phyloP scores from a whole-genome alignment of 768 basidiomycete genomes.

The Boletus fagicola region DNA sequence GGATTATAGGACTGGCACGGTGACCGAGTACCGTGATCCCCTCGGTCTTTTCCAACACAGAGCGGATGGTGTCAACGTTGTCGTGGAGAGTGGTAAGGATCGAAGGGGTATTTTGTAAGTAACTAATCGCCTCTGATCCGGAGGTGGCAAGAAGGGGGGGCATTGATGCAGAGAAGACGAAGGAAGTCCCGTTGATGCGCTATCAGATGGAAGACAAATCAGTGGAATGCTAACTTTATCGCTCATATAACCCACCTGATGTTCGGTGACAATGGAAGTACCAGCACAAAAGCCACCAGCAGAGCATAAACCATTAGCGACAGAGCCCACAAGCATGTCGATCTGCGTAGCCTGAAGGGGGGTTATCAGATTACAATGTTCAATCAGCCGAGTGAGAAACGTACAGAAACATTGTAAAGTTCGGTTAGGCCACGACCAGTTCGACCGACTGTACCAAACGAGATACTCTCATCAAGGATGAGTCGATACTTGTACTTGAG shows the following conservation, averaged over 20 bases:
- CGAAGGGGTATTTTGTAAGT: conserved; percentile 71
- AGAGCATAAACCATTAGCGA: conserved; percentile 79
- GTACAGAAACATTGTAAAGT: conserved; percentile 86
- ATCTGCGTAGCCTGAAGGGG: conserved; percentile 72
- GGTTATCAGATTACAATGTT: neutral
- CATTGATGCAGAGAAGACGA: conserved; percentile 95
- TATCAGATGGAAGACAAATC: conserved; percentile 30
- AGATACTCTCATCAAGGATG: conserved; percentile 90
- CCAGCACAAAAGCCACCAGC: conserved; percentile 96
- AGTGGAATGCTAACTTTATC: neutral
- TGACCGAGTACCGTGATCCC: conserved; percentile 84
- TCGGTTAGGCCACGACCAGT: conserved; percentile 96
- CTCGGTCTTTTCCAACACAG: conserved; percentile 77
- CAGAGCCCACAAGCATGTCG: conserved; percentile 92
- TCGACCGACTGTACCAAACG: conserved; percentile 89
- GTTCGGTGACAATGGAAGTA: conserved; percentile 73
- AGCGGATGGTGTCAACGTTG: conserved; percentile 75
- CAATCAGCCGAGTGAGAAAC: conserved; percentile 25
- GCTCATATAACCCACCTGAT: conserved; percentile 57
- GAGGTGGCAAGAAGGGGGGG: conserved; percentile 87
- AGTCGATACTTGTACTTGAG: conserved; percentile 93
- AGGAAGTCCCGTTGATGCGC: conserved; percentile 94
- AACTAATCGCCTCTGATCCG: conserved; percentile 81
- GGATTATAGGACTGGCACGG: conserved; percentile 83
- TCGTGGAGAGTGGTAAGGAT: conserved; percentile 76